Conservation (phyloP, 495 filamentous ascomycete species). For the Daldinia bambusicola region DNA sequence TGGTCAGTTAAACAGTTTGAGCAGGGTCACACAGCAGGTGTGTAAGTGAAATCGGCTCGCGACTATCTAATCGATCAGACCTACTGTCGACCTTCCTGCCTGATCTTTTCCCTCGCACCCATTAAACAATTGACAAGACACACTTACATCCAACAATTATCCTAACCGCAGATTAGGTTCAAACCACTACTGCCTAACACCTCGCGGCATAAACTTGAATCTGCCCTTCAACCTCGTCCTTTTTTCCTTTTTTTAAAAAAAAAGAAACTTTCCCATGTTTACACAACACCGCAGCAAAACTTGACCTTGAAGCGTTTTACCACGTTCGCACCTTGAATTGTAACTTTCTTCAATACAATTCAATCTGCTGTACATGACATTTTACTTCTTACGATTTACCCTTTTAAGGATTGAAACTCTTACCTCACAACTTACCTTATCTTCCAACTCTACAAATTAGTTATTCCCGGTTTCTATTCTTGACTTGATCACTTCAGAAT, state of each 20-base stretch:
- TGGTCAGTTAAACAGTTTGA: slow-evolving; percentile 11
- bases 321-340: background rate
- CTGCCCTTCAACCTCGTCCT: background rate
- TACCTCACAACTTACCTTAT: background rate
- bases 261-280: background rate
- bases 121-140: slow-evolving; percentile 8
- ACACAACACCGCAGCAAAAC: slow-evolving; percentile 1
- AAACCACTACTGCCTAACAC: background rate
- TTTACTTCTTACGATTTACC: slow-evolving; percentile 1
- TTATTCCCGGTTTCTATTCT: background rate
- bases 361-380: background rate
- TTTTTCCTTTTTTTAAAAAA: background rate
- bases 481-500: slow-evolving; percentile 20
- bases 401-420: background rate
- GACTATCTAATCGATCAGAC: slow-evolving; percentile 9
- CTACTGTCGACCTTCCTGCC: background rate
- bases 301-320: slow-evolving; percentile 1
- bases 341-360: slow-evolving; percentile 2
- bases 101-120: slow-evolving; percentile 11
- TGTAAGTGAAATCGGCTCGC: slow-evolving; percentile 35
- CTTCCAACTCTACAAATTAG: background rate
- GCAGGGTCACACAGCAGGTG: slow-evolving; percentile 24
- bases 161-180: background rate
- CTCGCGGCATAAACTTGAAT: background rate
- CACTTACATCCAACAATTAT: background rate